Conservation (phyloP, 306 rosid species). For the Rubus idaeus region DNA sequence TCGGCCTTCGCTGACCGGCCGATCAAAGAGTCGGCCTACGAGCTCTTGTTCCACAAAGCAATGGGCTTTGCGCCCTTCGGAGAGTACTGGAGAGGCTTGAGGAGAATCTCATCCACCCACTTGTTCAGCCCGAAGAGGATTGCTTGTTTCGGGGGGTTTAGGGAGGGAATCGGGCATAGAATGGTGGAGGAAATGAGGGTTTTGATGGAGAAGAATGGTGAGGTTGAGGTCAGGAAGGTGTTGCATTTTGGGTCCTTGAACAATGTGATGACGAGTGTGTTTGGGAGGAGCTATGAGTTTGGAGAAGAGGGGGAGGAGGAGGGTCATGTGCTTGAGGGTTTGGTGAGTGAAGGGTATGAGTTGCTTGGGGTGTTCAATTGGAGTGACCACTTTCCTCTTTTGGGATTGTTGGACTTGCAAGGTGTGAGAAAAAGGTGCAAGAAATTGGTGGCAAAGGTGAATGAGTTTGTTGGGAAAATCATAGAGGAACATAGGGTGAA, state of each 20-base stretch:
- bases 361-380: constrained; percentile 70
- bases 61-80: constrained; percentile 86
- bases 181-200: constrained; percentile 37
- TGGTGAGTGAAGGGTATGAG: constrained; percentile 79
- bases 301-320: constrained; percentile 19
- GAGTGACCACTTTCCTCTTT: constrained; percentile 70
- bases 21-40: constrained; percentile 69
- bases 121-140: constrained; percentile 58
- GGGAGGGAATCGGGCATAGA: constrained; percentile 34
- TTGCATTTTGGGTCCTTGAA: constrained; percentile 61
- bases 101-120: constrained; percentile 61
- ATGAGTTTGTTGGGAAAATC: constrained; percentile 59
- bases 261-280: constrained; percentile 74
- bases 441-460: constrained; percentile 50
- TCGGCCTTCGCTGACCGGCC: constrained; percentile 68
- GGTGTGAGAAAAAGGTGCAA: constrained; percentile 67
- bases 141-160: constrained; percentile 27
- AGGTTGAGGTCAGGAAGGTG: constrained; percentile 49
- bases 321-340: constrained; percentile 43
- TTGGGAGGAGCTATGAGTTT: constrained; percentile 60
- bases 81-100: constrained; percentile 72
- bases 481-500: constrained; percentile 54
- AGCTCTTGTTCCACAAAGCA: constrained; percentile 69
- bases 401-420: constrained; percentile 66
- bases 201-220: constrained; percentile 32